These are phyloP conservation scores for Fusarium compactum DNA, from an alignment of 2,329 filamentous ascomycete genomes.

Conservation along the genomic window DNA sequence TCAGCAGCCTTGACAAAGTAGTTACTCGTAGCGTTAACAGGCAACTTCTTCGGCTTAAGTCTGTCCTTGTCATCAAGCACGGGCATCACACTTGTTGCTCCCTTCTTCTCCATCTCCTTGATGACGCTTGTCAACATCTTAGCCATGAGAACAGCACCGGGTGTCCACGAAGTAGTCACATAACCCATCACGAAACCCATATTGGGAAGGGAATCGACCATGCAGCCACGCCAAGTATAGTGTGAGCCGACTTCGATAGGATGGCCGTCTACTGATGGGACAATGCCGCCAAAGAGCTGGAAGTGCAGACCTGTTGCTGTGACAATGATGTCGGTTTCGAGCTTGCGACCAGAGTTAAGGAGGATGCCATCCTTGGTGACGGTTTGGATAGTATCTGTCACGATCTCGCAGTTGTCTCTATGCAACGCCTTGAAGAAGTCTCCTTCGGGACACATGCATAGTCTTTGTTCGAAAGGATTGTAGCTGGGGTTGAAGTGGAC, in stretches of 20 bases:
- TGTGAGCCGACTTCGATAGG: constrained; percentile 61
- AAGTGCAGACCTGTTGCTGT: constrained; percentile 76
- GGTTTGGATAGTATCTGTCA: constrained; percentile 65
- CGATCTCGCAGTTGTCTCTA: constrained; percentile 58
- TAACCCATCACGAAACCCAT: constrained; percentile 72
- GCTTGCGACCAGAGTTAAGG: constrained; percentile 60
- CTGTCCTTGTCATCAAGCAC: constrained; percentile 47
- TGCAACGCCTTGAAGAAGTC: constrained; percentile 67
- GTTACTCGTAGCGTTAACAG: constrained; percentile 49
- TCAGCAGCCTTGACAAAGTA: constrained; percentile 54
- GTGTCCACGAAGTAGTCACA: constrained; percentile 74
- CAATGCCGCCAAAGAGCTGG: constrained; percentile 65
- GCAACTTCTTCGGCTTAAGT: constrained; percentile 44
- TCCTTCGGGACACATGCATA: constrained; percentile 73
- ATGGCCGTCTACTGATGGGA: constrained; percentile 66
- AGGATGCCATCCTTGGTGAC: constrained; percentile 62
- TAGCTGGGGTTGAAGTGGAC: constrained; percentile 75
- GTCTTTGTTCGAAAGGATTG: constrained; percentile 78
- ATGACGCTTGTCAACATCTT: constrained; percentile 63
- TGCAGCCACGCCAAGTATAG: constrained; percentile 72
- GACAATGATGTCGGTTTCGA: constrained; percentile 75
- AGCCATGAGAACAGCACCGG: constrained; percentile 68
- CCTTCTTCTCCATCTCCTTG: constrained; percentile 63
- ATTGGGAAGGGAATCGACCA: constrained; percentile 77
- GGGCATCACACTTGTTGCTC: constrained; percentile 61